phyloP scores from a whole-genome alignment of 2,329 filamentous ascomycete species.

The Aureobasidium sp. region DNA sequence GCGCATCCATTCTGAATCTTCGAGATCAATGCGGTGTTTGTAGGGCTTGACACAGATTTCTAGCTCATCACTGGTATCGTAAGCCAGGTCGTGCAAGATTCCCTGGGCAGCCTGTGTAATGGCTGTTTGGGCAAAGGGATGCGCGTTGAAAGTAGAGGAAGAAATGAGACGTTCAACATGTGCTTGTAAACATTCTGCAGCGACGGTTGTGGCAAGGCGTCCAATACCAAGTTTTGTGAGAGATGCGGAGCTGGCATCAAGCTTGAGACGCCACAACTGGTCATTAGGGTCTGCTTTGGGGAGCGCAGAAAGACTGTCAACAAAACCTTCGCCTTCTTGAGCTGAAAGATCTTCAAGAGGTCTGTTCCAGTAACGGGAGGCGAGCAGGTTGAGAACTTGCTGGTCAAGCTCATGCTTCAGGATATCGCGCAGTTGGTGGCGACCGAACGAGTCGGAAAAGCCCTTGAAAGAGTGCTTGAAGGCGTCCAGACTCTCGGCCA shows the following conservation, averaged over 20 bases:
- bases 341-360: slow-evolving; percentile 76
- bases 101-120: slow-evolving; percentile 84
- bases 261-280: slow-evolving; percentile 80
- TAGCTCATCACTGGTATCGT: slow-evolving; percentile 94
- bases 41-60: slow-evolving; percentile 99
- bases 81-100: slow-evolving; percentile 89
- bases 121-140: slow-evolving; percentile 88
- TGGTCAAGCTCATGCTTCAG: slow-evolving; percentile 92
- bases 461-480: slow-evolving; percentile 98
- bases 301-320: slow-evolving; percentile 61
- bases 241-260: slow-evolving; percentile 83
- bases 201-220: slow-evolving; percentile 82
- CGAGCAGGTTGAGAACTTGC: slow-evolving; percentile 84
- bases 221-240: slow-evolving; percentile 93
- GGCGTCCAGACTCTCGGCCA: slow-evolving; percentile 87
- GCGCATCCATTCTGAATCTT: slow-evolving; percentile 79
- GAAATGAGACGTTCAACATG: slow-evolving; percentile 73
- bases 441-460: slow-evolving; percentile 82
- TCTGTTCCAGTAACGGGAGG: slow-evolving; percentile 95
- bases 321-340: slow-evolving; percentile 24
- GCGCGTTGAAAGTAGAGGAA: slow-evolving; percentile 76
- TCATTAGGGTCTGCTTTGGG: slow-evolving; percentile 70
- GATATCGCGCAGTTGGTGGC: slow-evolving; percentile 79
- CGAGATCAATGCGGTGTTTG: slow-evolving; percentile 95
- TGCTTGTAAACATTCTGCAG: slow-evolving; percentile 77